phyloP scores from a whole-genome alignment of 83 land plant species.

The Picea abies region DNA sequence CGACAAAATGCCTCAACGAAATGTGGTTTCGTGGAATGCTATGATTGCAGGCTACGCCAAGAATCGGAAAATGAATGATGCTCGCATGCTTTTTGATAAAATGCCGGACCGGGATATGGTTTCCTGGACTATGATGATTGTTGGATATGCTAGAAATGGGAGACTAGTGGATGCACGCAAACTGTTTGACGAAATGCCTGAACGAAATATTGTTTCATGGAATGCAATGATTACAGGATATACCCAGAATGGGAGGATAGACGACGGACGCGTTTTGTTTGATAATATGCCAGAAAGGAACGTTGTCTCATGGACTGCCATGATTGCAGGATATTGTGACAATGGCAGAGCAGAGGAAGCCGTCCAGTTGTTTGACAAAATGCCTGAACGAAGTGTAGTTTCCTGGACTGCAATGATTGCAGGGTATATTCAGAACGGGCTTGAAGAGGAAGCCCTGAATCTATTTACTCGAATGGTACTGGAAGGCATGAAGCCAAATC shows the following conservation, averaged over 20 bases:
- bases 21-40: slow-evolving; percentile 13
- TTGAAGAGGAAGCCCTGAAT: background rate
- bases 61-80: background rate
- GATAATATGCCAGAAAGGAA: background rate
- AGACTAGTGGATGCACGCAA: background rate
- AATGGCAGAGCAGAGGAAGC: slow-evolving; percentile 25
- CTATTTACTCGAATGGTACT: slow-evolving; percentile 5
- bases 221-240: slow-evolving; percentile 11
- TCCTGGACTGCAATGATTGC: slow-evolving; percentile 41
- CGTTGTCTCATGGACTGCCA: slow-evolving; percentile 18
- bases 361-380: slow-evolving; percentile 25
- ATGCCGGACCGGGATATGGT: slow-evolving; percentile 11
- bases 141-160: slow-evolving; percentile 5
- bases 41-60: slow-evolving; percentile 14
- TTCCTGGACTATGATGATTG: background rate
- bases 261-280: background rate
- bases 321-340: slow-evolving; percentile 40
- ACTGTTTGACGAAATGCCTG: background rate
- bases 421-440: slow-evolving; percentile 20
- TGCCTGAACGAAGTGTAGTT: slow-evolving; percentile 21
- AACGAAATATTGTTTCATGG: background rate
- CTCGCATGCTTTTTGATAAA: background rate
- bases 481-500: slow-evolving; percentile 1
- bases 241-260: background rate
- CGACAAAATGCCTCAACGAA: slow-evolving; percentile 5